Evolutionary conservation across 805 yeast species (phyloP).

Genomic region (Danielia oregonensis): DNA sequence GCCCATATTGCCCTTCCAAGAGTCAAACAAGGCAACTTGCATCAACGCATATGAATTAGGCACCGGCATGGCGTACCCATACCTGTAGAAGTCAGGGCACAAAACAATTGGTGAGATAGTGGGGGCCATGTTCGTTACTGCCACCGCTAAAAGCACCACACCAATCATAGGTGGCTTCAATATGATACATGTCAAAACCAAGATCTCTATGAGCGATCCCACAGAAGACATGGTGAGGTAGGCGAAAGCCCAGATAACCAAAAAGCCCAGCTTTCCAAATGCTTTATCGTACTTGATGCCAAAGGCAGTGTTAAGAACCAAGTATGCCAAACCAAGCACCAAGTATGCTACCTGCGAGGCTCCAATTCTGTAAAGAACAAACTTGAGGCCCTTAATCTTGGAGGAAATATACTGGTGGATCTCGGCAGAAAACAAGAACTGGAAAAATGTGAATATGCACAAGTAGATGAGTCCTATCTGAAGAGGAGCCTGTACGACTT

Average conservation of each 20-base stretch:
- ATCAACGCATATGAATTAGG: constrained; percentile 26
- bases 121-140: constrained; percentile 29
- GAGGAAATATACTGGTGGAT: constrained; percentile 26
- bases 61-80: constrained; percentile 38
- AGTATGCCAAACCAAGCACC: constrained; percentile 24
- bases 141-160: constrained; percentile 22
- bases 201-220: constrained; percentile 27
- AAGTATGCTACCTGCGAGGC: constrained; percentile 28
- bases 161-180: constrained; percentile 28
- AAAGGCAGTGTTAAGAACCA: constrained; percentile 27
- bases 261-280: constrained; percentile 30
- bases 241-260: constrained; percentile 31
- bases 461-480: constrained; percentile 32
- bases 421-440: constrained; percentile 24
- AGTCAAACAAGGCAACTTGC: constrained; percentile 29
- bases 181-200: constrained; percentile 21
- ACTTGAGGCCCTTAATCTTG: constrained; percentile 24
- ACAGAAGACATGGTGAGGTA: constrained; percentile 28
- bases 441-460: constrained; percentile 32
- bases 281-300: constrained; percentile 18
- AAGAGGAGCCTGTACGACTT: constrained; percentile 27
- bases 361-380: constrained; percentile 20
- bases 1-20: constrained; percentile 34
- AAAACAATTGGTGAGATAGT: constrained; percentile 29
- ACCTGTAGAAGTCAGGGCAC: constrained; percentile 28